Base-by-base conservation (phyloP, 306 rosid species). In the Gillenia trifoliata region DNA sequence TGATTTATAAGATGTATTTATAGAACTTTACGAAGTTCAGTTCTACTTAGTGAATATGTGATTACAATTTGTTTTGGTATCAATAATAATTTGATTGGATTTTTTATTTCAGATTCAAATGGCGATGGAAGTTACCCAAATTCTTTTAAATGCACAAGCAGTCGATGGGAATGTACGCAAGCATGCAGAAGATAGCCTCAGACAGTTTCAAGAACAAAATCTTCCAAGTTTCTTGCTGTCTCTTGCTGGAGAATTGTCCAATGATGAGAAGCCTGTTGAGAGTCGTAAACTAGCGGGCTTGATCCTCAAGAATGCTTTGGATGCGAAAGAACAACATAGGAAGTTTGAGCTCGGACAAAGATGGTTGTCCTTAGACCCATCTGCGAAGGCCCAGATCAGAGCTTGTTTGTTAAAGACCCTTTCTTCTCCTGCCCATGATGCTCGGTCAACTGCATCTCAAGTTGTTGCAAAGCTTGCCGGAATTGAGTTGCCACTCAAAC, bases 41-140 rank as follows among this genome's bases (percentile, higher is more conserved):
- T 54, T 20, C 60, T n/a, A 54, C 5, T n/a, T 54, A 3, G 60
- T n/a, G 25, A 26, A 54, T 54, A 7, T 2, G 25, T n/a, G 60
- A 47, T 47, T 54, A 54, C 60, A 54, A 54, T n/a, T 54, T n/a
- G 28, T 54, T n/a, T 22, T 3, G 45, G 26, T 34, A 30, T 29
- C 70, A 33, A 45, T 28, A 49, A 63, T 17, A 77, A 62, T 62
- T 60, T 28, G 7, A 66, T 73, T n/a, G 9, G 29, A 60, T 4
- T 80, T 54, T 69, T 56, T 25, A 17, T 75, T 68, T 5, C 73
- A 85, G 88, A 72, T 81, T 74, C 41, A 70, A 86, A 89, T 89
- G 93, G 98, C 97, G 31, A 84, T 89, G 96, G 98, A 93, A 70
- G 89, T 93, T 73, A 91, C 98, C 15, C 97, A 93, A 71, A 85